Evolutionary conservation across 2,329 filamentous ascomycete genomes (phyloP), one percentile per base, ranked within the genome.

Genomic region (Scytalidium lignicola): DNA sequence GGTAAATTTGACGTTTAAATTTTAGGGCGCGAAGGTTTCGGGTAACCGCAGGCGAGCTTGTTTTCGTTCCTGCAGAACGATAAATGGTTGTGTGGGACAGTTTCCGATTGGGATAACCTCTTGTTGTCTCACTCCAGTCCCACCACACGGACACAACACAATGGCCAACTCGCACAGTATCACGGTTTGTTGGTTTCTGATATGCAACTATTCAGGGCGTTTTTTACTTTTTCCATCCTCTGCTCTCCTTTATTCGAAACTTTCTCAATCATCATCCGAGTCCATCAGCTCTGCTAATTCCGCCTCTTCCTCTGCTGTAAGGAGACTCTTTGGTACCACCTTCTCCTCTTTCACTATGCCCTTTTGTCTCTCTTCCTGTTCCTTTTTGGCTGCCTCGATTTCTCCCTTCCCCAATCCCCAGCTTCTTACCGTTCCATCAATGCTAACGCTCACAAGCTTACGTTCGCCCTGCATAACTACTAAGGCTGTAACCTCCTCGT

Each of bases 231-330:
- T 26, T 26, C 10, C 23, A 28, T 28, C 9, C 10, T 15, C 41
- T 19, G n/a, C n/a, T 28, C 41, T 43, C 18, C 41, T 43, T 26
- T 43, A 26, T 3, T 22, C 15, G 41, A 26, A 26, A 22, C 21
- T 28, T 26, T 22, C 3, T 57, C 43, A 77, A 54, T 88, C 84
- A 58, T 80, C 76, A 54, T 89, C 85, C 5, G 61, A 62, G 49
- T 85, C 89, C 88, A 99, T 88, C 65, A 99, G 70, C 55, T 91
- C 93, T 13, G 90, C 91, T 55, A 99, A 74, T 67, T 97, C 93
- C 3, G 87, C 85, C 67, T 97, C 92, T 66, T 99, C 93, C 59
- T 97, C 92, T 12, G 82, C 86, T 4, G 90, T 96, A 68, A 96
- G 71, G 62, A 83, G 52, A 37, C 74, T 71, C 46, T 70, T 70